Base-by-base conservation (phyloP, 441 rosid species). In the Eugenia klotzschiana region DNA sequence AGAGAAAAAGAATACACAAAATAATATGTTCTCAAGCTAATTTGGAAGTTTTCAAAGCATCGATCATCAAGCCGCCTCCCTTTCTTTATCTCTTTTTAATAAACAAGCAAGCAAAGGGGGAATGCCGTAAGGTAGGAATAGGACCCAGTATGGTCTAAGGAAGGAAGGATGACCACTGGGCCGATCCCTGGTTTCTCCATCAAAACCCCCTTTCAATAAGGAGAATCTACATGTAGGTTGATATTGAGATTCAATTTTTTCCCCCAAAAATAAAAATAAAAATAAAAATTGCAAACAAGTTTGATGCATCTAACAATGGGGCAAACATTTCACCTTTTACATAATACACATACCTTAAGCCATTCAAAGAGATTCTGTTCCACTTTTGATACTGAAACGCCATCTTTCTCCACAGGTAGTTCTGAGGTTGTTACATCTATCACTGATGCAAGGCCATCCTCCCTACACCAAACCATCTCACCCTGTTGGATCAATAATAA, bases 391-490 rank as follows among this genome's bases (percentile, higher is more conserved):
- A 97, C 99, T 37, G 98, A 94, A 52, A 96, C 99, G 84, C 98
- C 99, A 87, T 92, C 87, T 91, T 88, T 97, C 82, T 86, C 95
- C 87, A 97, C 91, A 73, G 99, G 99, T 85, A 96, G 94, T 88
- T 97, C 99, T 64, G 99, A 93, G 26, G 93, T 91, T 79, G 95
- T 92, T 23, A 92, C 96, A 87, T 93, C 98, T 83, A 92, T 86
- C 85, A 97, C 87, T 86, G 99, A 97, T 52, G 99, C 99, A 83
- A 97, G 92, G 83, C 93, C 94, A 85, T 97, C 99, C 91, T 97
- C 99, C 89, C 99, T 94, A 81, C 91, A 91, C 99, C 99, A 97
- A 81, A 97, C 99, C 86, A 93, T 90, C 87, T 86, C 94, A 77
- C 99, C 98, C 89, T 97, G 99, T 86, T 97, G 99, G 84, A 96